Evolutionary conservation across 148 eudicot genomes (phyloP).

Genomic region (Rhododendron vialii): DNA sequence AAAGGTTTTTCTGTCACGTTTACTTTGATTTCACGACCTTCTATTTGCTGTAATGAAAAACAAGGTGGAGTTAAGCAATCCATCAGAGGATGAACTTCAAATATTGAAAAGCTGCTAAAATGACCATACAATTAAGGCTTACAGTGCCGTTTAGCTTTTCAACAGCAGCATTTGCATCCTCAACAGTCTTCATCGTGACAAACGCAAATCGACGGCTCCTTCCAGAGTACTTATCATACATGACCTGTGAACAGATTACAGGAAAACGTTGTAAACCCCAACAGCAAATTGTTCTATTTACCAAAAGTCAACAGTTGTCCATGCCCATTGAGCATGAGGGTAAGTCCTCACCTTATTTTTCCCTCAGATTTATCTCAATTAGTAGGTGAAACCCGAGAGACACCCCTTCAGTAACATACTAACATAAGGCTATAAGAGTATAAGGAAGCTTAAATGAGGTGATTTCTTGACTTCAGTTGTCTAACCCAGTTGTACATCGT

Average conservation of each 20-base stretch:
- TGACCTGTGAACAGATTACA: conserved; percentile 44
- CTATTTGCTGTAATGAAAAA: conserved; percentile 48
- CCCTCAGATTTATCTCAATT: not conserved
- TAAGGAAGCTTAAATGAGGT: not conserved
- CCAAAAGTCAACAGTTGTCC: not conserved
- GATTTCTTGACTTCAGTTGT: not conserved
- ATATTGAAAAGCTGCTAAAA: not conserved
- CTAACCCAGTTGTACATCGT: not conserved
- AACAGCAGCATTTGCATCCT: conserved; percentile 78
- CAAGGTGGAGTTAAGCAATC: not conserved
- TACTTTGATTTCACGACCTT: conserved; percentile 81
- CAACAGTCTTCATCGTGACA: conserved; percentile 88
- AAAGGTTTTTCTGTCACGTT: conserved; percentile 89
- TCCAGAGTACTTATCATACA: conserved; percentile 80
- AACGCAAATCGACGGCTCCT: conserved; percentile 89
- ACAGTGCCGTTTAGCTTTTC: conserved; percentile 91
- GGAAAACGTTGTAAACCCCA: no score
- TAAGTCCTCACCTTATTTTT: not conserved
- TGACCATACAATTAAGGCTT: conserved; percentile 18
- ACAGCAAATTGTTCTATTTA: not conserved
- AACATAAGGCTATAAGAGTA: no score
- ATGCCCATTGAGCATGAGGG: not conserved
- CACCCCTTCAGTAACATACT: not conserved
- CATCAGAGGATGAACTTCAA: not conserved
- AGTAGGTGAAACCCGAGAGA: not conserved